These are phyloP conservation scores for Nematodospora valgi DNA, from an alignment of 805 yeast species.

Conservation along the genomic window DNA sequence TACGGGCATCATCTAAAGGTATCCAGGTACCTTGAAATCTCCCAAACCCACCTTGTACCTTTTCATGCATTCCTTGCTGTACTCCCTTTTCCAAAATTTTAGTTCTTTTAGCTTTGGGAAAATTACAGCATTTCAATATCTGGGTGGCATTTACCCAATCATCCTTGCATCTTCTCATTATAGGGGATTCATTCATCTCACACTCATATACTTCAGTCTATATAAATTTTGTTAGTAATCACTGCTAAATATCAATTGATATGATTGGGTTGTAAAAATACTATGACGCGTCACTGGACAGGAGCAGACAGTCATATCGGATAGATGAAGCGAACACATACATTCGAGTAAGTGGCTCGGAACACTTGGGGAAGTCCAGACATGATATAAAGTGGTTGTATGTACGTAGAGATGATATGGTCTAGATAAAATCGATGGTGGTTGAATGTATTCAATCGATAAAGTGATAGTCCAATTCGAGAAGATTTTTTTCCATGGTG, in stretches of 20 bases:
- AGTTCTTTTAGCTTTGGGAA: conserved; percentile 91
- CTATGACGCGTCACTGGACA: conserved; percentile 3
- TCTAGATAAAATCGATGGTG: too few relatives aligned
- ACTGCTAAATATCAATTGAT: neutral
- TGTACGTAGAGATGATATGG: too few relatives aligned
- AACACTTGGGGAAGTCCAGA: conserved; percentile 30
- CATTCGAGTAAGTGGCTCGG: conserved; percentile 45
- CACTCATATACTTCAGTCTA: conserved; percentile 70
- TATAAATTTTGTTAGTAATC: conserved; percentile 5
- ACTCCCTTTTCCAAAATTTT: conserved; percentile 90
- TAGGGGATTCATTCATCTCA: conserved; percentile 61
- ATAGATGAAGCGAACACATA: conserved; percentile 21
- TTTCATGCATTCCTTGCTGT: conserved; percentile 86
- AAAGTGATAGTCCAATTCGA: too few relatives aligned
- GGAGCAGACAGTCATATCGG: neutral
- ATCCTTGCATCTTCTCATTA: conserved; percentile 87
- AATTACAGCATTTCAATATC: conserved; percentile 86
- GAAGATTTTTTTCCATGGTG: too few relatives aligned
- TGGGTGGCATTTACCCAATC: conserved; percentile 98
- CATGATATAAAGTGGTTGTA: conserved; percentile 2
- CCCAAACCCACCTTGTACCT: conserved; percentile 96
- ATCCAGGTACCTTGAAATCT: conserved; percentile 98
- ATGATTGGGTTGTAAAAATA: neutral
- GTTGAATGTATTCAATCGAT: too few relatives aligned
- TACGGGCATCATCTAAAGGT: conserved; percentile 69